Evolutionary conservation across 2,329 filamentous ascomycete species (phyloP).

Genomic region (Emergomyces pasteurianus): DNA sequence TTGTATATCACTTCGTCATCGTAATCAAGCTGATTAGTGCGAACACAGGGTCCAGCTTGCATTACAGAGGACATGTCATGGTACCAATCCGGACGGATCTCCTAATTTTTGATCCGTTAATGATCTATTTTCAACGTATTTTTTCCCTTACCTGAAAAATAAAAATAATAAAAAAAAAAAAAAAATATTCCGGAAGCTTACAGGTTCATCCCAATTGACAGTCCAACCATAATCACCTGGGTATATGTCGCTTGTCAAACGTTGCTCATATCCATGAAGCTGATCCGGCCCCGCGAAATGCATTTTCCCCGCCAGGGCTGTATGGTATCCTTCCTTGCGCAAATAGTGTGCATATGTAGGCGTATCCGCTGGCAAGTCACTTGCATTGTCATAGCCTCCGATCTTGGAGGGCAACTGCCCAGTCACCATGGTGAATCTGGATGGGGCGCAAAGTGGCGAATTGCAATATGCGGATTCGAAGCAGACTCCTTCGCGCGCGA

Average conservation of each 20-base stretch:
- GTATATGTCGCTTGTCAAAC: conserved; percentile 91
- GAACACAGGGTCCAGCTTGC: conserved; percentile 76
- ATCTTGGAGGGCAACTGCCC: conserved; percentile 87
- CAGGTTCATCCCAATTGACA: conserved; percentile 89
- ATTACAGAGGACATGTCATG: conserved; percentile 91
- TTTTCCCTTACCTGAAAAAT: no score
- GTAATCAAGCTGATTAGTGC: conserved; percentile 91
- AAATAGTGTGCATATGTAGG: conserved; percentile 92
- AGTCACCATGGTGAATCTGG: conserved; percentile 88
- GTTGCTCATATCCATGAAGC: conserved; percentile 83
- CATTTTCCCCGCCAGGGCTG: conserved; percentile 88
- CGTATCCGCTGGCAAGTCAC: conserved; percentile 68
- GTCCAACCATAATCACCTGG: conserved; percentile 90
- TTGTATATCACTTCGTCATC: no score
- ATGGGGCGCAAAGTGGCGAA: conserved; percentile 82
- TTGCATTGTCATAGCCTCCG: conserved; percentile 82
- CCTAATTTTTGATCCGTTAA: conserved; percentile 14
- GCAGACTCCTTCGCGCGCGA: conserved; percentile 71
- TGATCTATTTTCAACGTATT: neutral
- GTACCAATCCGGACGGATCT: conserved; percentile 73
- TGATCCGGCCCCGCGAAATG: conserved; percentile 79
- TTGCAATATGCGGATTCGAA: conserved; percentile 94
- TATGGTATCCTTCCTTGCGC: conserved; percentile 74
- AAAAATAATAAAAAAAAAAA: no score
- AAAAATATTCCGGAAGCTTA: no score